Base-by-base conservation (phyloP, 2,329 filamentous ascomycete species). In the Biscogniauxia marginata region DNA sequence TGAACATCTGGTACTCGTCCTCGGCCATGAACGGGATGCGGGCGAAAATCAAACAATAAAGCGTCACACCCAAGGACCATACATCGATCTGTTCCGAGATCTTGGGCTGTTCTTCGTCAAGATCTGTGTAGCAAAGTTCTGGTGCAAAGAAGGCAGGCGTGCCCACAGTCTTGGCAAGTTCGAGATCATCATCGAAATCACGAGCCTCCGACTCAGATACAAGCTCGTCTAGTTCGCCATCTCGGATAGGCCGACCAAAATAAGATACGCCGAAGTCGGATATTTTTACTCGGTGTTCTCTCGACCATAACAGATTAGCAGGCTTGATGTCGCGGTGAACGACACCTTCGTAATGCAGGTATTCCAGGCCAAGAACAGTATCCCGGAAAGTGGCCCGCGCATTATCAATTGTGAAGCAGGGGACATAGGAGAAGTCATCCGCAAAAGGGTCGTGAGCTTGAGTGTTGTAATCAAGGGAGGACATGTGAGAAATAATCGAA, bases 191-290 rank as follows among this genome's bases (percentile, higher is more conserved):
- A 65, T 97, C 93, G 56, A 96, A 86, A 67, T 96, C 91, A 44
- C 85, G 86, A 9, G 90, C 89, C 71, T 97, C 93, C 0, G 88
- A 90, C 70, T 96, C 90, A 3, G 88, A 88, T 18, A 78, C 86
- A 58, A 76, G 87, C 74, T 92, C 88, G 56, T 91, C 88, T 39
- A 86, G 83, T 65, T 96, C 91, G 52, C 89, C 90, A 48, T 96
- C 91, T 43, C 90, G 84, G 56, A 93, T 89, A 1, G 91, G 91
- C 50, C 91, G 86, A 23, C 95, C 95, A 60, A 99, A 91, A 73
- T 98, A 99, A 1, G 95, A 99, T 1, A 99, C 95, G 25, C 95
- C 95, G 76, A 99, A 99, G 70, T 99, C 95, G 4, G 95, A 98
- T 58, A 99, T 99, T 79, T 99, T 99, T 68, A 97, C 91, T 13